phyloP scores from a whole-genome alignment of 768 basidiomycete genomes.

The Thelephora aurantiotincta region DNA sequence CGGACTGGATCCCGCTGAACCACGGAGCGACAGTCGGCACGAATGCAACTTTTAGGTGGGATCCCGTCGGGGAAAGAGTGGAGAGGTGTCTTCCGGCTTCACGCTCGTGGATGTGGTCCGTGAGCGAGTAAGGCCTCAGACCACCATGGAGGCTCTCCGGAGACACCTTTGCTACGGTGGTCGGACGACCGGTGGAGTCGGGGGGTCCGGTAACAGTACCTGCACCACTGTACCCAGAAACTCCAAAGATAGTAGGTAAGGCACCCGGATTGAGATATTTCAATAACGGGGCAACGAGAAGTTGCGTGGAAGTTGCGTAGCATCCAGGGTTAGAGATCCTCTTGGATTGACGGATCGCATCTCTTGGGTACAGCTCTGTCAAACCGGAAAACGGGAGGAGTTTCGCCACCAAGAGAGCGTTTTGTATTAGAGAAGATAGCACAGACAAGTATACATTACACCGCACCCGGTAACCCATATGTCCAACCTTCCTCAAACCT shows the following conservation, averaged over 20 bases:
- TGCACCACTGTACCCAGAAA: conserved; percentile 92
- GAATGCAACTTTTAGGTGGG: conserved; percentile 57
- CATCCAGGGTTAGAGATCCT: conserved; percentile 97
- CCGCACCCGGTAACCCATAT: conserved; percentile 91
- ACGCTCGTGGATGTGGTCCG: conserved; percentile 98
- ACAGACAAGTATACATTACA: conserved; percentile 32
- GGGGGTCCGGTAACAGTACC: conserved; percentile 65
- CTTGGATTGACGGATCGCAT: conserved; percentile 50
- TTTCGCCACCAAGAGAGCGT: conserved; percentile 19
- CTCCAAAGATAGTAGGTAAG: conserved; percentile 77
- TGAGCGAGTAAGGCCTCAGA: conserved; percentile 76
- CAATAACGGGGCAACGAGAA: conserved; percentile 83
- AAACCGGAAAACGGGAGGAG: conserved; percentile 12
- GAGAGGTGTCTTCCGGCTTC: conserved; percentile 83
- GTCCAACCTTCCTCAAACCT: conserved; percentile 93
- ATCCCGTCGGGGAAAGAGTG: conserved; percentile 27
- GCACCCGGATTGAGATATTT: conserved; percentile 43
- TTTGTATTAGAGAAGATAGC: conserved; percentile 21
- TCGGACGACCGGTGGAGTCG: conserved; percentile 53
- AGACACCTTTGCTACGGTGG: conserved; percentile 70
- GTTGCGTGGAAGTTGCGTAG: conserved; percentile 86
- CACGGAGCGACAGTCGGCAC: conserved; percentile 80
- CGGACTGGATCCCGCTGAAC: conserved; percentile 94
- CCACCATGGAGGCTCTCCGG: conserved; percentile 63
- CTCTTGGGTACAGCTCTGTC: conserved; percentile 79